phyloP scores from a whole-genome alignment of 345 rosid species.

The Nephelium lappaceum region DNA sequence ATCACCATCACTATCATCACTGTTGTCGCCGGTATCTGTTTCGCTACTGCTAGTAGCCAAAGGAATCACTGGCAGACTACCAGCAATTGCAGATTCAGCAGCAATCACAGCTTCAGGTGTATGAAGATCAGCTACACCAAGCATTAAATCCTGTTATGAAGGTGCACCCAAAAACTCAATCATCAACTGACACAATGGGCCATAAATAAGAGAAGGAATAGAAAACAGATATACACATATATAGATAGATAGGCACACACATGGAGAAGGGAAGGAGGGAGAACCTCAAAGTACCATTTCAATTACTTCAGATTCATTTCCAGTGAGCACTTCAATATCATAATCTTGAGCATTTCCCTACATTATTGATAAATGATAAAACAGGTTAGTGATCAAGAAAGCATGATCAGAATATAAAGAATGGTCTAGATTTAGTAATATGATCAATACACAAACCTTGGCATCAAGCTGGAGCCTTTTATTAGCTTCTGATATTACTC shows the following conservation, averaged over 20 bases:
- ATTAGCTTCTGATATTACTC: slow-evolving; percentile 73
- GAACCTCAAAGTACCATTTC: slow-evolving; percentile 57
- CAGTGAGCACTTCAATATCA: slow-evolving; percentile 73
- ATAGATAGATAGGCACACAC: background rate
- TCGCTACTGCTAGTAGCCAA: slow-evolving; percentile 33
- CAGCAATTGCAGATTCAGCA: slow-evolving; percentile 73
- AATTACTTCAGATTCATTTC: slow-evolving; percentile 69
- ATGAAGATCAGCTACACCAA: slow-evolving; percentile 90
- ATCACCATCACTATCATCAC: slow-evolving; percentile 28
- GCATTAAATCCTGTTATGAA: slow-evolving; percentile 70
- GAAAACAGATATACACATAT: background rate
- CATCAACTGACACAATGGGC: background rate
- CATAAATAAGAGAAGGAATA: background rate
- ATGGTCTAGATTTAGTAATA: background rate
- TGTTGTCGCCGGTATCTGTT: slow-evolving; percentile 44
- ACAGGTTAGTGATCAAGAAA: background rate
- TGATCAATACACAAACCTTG: slow-evolving; percentile 37
- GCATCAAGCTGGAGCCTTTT: slow-evolving; percentile 59
- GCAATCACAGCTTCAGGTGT: slow-evolving; percentile 82
- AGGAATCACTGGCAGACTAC: slow-evolving; percentile 37
- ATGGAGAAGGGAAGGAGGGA: background rate
- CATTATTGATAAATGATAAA: background rate
- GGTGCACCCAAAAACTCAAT: background rate
- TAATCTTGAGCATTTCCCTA: slow-evolving; percentile 58
- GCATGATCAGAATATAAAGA: background rate